phyloP scores from a whole-genome alignment of 306 rosid genomes.

The Lathyrus oleraceus region DNA sequence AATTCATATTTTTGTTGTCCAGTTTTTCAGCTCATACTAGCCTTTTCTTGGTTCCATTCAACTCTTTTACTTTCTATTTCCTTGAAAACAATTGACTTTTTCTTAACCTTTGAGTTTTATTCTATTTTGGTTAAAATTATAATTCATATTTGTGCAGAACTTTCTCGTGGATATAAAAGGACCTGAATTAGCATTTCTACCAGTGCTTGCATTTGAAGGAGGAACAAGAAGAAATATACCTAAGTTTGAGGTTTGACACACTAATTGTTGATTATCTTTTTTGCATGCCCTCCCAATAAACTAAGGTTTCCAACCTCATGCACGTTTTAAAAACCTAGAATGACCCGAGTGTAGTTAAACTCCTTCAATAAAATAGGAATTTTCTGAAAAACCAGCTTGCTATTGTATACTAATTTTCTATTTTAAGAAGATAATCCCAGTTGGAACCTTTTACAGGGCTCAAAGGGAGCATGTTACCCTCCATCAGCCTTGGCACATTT shows the following conservation, averaged over 20 bases:
- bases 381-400: too few species aligned
- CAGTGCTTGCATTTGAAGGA: slow-evolving; percentile 98
- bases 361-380: too few species aligned
- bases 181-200: slow-evolving; percentile 77
- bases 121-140: slow-evolving; percentile 13
- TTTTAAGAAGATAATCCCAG: too few species aligned
- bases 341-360: too few species aligned
- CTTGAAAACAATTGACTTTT: slow-evolving; percentile 4
- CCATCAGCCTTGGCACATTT: too few species aligned
- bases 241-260: slow-evolving; percentile 63
- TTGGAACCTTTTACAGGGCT: too few species aligned
- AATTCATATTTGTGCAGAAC: slow-evolving; percentile 53
- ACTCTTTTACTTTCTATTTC: slow-evolving; percentile 1
- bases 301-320: too few species aligned
- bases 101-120: not conserved
- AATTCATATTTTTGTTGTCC: slow-evolving; percentile 16
- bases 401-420: too few species aligned
- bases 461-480: too few species aligned
- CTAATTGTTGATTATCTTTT: too few species aligned
- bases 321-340: too few species aligned
- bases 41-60: slow-evolving; percentile 6
- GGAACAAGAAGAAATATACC: slow-evolving; percentile 98
- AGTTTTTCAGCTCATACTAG: not conserved
- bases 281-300: too few species aligned
- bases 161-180: slow-evolving; percentile 94